phyloP scores from a whole-genome alignment of 768 basidiomycete genomes.

The Panaeolus papilionaceus region DNA sequence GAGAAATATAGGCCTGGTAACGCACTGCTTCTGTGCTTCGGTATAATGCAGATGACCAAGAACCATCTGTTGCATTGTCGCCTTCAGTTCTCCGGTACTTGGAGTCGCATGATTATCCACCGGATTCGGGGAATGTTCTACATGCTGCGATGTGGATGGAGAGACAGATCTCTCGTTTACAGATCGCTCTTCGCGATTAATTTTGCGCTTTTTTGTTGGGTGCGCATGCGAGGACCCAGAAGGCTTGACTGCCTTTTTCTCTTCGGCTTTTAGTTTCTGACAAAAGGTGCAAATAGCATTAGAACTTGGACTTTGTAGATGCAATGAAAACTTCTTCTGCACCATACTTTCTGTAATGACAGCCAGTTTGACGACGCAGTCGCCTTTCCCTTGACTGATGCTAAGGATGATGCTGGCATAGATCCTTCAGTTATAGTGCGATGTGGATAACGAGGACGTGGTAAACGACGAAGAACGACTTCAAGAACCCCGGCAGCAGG shows the following conservation, averaged over 20 bases:
- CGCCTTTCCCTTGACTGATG: background rate
- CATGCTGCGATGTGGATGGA: background rate
- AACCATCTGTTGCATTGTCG: constrained; percentile 18
- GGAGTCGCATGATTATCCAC: background rate
- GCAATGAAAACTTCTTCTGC: constrained; percentile 1
- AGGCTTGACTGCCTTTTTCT: constrained; percentile 12
- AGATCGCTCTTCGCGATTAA: constrained; percentile 5
- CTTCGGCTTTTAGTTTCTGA: constrained; percentile 13
- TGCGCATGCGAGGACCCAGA: background rate
- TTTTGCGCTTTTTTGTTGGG: constrained; percentile 9
- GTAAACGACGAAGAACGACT: background rate
- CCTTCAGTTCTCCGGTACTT: constrained; percentile 12
- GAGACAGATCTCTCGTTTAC: constrained; percentile 1
- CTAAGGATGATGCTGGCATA: background rate
- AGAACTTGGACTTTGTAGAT: background rate
- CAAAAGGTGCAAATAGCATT: background rate
- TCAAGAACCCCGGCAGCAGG: background rate
- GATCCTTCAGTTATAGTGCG: background rate
- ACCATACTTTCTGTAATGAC: constrained; percentile 16
- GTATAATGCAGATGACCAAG: constrained; percentile 17
- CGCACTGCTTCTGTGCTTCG: constrained; percentile 19
- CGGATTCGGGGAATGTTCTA: background rate
- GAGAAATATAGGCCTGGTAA: background rate
- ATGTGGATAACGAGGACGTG: background rate
- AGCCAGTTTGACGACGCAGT: constrained; percentile 20